Base-by-base conservation (phyloP, 2,329 filamentous ascomycete genomes). In the Rutstroemia sp. region DNA sequence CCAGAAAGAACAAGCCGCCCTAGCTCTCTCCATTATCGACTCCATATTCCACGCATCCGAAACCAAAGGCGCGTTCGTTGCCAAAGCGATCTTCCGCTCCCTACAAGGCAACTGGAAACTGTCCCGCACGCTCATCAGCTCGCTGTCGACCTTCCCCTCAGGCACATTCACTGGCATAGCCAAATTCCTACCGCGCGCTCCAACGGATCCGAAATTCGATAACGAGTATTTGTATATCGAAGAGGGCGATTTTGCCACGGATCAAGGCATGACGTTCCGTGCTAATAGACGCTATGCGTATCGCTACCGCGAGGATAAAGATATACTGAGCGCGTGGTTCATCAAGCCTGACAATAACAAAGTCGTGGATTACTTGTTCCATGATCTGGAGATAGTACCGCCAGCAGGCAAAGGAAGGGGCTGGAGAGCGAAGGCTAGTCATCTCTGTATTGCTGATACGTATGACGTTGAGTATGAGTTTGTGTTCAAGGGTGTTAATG, bases 381-480 rank as follows among this genome's bases (percentile, higher is more conserved):
- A 91, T 64, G 79, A 85, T 60, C 73, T 91, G n/a, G 78, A 86
- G 57, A 88, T 91, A 23, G 73, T 21, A 12, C 56, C 47, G 61
- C 63, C 45, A 70, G 39, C 30, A 34, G 30, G 8, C 8, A 30
- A 37, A 7, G 34, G 10, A 1, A 44, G 38, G n/a, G 55, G 55
- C 12, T 57, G 55, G 55, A 48, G n/a, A 18, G 87, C 86, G 0
- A 82, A 77, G 63, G 82, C 85, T 0, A 80, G 82, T 16, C 87
- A 92, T 67, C 72, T 89, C 16, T 91, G 88, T 66, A 77, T 83
- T 19, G 77, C 86, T 27, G 87, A 92, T 66, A 83, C 82, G 61
- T 91, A 91, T 66, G 77, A 87, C 57, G 84, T 87, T 48, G 74
- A 76, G 49, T 90, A 90, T 69, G 77, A 82, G 60, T 92, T 92